phyloP scores from a whole-genome alignment of 225 moss, liverwort and hornwort genomes.

The Anthoceros angustus region DNA sequence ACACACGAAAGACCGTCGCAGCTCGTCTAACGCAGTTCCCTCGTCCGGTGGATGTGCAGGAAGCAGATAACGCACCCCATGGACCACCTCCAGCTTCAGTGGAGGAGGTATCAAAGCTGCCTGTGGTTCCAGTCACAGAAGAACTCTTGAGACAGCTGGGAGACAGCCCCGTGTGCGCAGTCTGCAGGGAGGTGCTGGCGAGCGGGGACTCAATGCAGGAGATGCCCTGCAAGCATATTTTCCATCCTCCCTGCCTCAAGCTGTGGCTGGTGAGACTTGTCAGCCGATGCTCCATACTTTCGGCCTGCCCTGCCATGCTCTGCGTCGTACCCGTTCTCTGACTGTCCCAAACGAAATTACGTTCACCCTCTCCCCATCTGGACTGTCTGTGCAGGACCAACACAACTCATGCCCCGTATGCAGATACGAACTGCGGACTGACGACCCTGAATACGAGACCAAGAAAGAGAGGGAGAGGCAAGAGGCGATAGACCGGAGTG shows the following conservation, averaged over 20 bases:
- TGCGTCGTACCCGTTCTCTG: not conserved
- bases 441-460: constrained; percentile 78
- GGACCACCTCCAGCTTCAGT: constrained; percentile 90
- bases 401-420: constrained; percentile 97
- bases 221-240: constrained; percentile 94
- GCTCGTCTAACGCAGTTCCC: too few species aligned
- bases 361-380: not conserved
- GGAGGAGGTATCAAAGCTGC: constrained; percentile 77
- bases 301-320: constrained; percentile 19
- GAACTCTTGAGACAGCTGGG: constrained; percentile 41
- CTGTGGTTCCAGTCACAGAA: constrained; percentile 50
- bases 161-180: constrained; percentile 64
- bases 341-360: not conserved
- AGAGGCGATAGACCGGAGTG: constrained; percentile 72
- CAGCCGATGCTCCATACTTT: constrained; percentile 28
- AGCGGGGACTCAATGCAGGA: constrained; percentile 67
- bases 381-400: constrained; percentile 32
- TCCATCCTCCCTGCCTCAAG: constrained; percentile 69
- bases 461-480: constrained; percentile 83
- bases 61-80: constrained; percentile 49
- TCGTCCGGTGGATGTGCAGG: constrained; percentile 18
- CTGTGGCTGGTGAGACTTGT: constrained; percentile 59
- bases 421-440: constrained; percentile 78
- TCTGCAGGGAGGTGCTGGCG: constrained; percentile 57
- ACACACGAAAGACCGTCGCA: too few species aligned